Conservation (phyloP, 495 filamentous ascomycete genomes). For the Talaromyces thailandensis region DNA sequence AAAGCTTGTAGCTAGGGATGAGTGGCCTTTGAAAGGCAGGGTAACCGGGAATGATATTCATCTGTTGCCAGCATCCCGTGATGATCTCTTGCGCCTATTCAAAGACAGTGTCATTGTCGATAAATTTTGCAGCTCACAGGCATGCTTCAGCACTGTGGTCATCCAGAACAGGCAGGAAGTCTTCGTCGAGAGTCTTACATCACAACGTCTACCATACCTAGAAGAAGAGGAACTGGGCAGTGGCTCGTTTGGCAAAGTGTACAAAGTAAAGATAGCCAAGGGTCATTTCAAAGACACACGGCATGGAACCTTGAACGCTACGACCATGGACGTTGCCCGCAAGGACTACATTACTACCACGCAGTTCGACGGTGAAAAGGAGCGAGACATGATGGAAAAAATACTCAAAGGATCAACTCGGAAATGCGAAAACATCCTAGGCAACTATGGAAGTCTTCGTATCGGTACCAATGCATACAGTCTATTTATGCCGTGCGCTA, state of each 20-base stretch:
- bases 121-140: conserved; percentile 19
- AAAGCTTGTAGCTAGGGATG: conserved; percentile 12
- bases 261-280: conserved; percentile 21
- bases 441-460: conserved; percentile 21
- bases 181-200: conserved; percentile 7
- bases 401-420: conserved; percentile 15
- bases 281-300: conserved; percentile 20
- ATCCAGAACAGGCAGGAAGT: conserved; percentile 19
- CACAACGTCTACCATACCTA: conserved; percentile 24
- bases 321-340: not conserved
- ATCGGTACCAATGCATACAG: conserved; percentile 20
- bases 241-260: conserved; percentile 22
- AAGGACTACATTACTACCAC: conserved; percentile 4
- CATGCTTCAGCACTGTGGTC: conserved; percentile 24
- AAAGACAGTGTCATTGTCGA: conserved; percentile 12
- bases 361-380: conserved; percentile 6
- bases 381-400: conserved; percentile 20
- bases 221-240: conserved; percentile 12
- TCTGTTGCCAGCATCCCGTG: not conserved
- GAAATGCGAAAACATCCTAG: conserved; percentile 20
- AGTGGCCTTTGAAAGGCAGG: conserved; percentile 10
- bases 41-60: not conserved
- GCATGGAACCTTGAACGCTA: conserved; percentile 9
- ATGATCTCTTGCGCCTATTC: conserved; percentile 16
- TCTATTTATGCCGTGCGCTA: conserved; percentile 27